Percentiles rank a stretch among this genome's conserved stretches.
Conservation (phyloP, 1,284 basidiomycete genomes). For the Violaceomyces palustris region DNA sequence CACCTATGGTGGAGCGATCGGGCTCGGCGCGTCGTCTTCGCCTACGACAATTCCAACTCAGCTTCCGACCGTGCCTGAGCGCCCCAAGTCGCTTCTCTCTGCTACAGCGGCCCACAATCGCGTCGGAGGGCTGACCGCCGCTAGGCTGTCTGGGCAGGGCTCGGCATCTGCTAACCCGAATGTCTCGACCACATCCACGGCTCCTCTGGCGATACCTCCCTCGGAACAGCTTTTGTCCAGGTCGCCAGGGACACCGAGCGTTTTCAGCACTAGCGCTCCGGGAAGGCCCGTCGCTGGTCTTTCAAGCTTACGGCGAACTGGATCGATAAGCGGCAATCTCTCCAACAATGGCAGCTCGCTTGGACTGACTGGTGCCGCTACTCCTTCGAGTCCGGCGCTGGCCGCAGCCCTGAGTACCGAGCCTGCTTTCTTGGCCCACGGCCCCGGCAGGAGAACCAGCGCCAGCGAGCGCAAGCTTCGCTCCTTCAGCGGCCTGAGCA, state of each 20-base stretch:
- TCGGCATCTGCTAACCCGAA: too few relatives aligned
- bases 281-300: slow-evolving; percentile 34
- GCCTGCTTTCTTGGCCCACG: slow-evolving; percentile 30
- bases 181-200: too few relatives aligned
- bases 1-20: too few relatives aligned
- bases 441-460: slow-evolving; percentile 16
- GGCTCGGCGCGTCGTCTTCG: too few relatives aligned
- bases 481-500: slow-evolving; percentile 14
- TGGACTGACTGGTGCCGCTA: slow-evolving; percentile 2
- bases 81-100: background rate
- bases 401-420: slow-evolving; percentile 29
- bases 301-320: slow-evolving; percentile 29
- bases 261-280: slow-evolving; percentile 30
- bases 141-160: slow-evolving; percentile 6
- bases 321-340: slow-evolving; percentile 14
- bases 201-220: too few relatives aligned
- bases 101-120: slow-evolving; percentile 7
- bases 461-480: slow-evolving; percentile 24
- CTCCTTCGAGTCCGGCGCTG: slow-evolving; percentile 21
- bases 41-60: too few relatives aligned
- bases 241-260: slow-evolving; percentile 25
- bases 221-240: slow-evolving; percentile 7
- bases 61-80: too few relatives aligned
- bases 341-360: slow-evolving; percentile 4
- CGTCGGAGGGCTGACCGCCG: slow-evolving; percentile 23